phyloP scores from a whole-genome alignment of 192 early-diverging fungal species.

The Mortierella antarctica region DNA sequence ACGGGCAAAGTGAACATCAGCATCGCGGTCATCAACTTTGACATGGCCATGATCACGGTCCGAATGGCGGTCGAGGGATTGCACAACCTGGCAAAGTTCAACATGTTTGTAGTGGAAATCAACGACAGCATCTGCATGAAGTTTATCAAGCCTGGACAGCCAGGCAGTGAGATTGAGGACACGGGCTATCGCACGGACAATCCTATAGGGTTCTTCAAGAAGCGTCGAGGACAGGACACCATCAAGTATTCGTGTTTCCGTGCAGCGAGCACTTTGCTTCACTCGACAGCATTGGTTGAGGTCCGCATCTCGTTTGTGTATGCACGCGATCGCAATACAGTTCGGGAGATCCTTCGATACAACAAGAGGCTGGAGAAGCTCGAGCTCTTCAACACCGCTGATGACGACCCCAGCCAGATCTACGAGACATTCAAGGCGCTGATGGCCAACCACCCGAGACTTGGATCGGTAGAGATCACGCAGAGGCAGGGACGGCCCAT shows the following conservation, averaged over 20 bases:
- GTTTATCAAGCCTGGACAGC: slow-evolving; percentile 12
- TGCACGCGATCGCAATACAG: slow-evolving; percentile 14
- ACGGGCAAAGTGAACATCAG: slow-evolving; percentile 6
- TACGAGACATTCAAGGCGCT: slow-evolving; percentile 9
- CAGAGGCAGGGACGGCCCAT: not conserved
- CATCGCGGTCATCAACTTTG: slow-evolving; percentile 18
- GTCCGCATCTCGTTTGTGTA: not conserved
- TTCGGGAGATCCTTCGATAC: slow-evolving; percentile 22
- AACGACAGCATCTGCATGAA: slow-evolving; percentile 20
- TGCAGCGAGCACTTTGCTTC: slow-evolving; percentile 3
- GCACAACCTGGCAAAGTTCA: slow-evolving; percentile 21
- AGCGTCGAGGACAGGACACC: slow-evolving; percentile 11
- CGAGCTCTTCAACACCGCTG: slow-evolving; percentile 5
- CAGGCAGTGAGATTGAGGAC: slow-evolving; percentile 16
- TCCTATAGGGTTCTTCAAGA: slow-evolving; percentile 1
- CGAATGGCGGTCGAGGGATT: slow-evolving; percentile 17
- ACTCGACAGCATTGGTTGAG: slow-evolving; percentile 2
- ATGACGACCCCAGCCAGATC: slow-evolving; percentile 43
- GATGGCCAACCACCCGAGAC: not conserved
- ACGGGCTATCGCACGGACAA: slow-evolving; percentile 12
- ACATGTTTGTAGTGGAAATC: slow-evolving; percentile 2
- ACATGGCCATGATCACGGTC: not conserved
- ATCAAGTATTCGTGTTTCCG: slow-evolving; percentile 9
- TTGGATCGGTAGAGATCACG: not conserved
- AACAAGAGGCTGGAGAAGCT: slow-evolving; percentile 16